Conservation (phyloP, 1,284 basidiomycete genomes). For the Irpex sp. region DNA sequence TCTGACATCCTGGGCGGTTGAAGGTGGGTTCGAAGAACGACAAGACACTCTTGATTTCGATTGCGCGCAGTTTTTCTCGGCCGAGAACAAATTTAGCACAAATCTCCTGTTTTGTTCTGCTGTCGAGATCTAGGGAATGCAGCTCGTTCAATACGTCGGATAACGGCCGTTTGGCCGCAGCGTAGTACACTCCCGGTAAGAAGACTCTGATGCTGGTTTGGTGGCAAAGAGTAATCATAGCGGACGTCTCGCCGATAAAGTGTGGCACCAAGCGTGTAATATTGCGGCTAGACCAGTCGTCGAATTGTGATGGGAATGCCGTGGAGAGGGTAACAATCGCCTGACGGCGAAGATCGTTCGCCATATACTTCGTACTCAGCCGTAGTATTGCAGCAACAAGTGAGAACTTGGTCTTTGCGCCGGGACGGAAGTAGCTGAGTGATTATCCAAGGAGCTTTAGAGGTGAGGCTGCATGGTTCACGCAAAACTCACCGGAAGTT, state of each 20-base stretch:
- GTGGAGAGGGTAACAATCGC: slow-evolving; percentile 32
- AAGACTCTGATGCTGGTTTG: slow-evolving; percentile 14
- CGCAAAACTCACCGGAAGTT: slow-evolving; percentile 18
- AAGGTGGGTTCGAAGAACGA: slow-evolving; percentile 13
- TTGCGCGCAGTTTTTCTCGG: slow-evolving; percentile 9
- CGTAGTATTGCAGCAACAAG: slow-evolving; percentile 34
- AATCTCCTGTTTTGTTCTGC: slow-evolving; percentile 5
- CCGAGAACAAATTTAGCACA: slow-evolving; percentile 13
- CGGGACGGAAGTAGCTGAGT: slow-evolving; percentile 14
- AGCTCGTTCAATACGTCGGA: slow-evolving; percentile 7
- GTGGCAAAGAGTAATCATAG: slow-evolving; percentile 11
- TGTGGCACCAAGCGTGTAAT: slow-evolving; percentile 13
- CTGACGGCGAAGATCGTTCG: slow-evolving; percentile 31
- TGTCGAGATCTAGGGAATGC: slow-evolving; percentile 8
- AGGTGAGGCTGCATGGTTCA: neutral
- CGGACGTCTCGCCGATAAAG: slow-evolving; percentile 11
- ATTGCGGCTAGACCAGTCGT: slow-evolving; percentile 28
- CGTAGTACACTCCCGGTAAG: slow-evolving; percentile 14
- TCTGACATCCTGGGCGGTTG: slow-evolving; percentile 9
- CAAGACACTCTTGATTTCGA: slow-evolving; percentile 8
- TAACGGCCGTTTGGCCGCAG: slow-evolving; percentile 10
- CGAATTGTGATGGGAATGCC: slow-evolving; percentile 34
- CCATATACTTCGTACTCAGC: slow-evolving; percentile 39
- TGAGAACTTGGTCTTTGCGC: slow-evolving; percentile 22
- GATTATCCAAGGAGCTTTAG: neutral